These are phyloP conservation scores for Pseudocercospora musae DNA, from an alignment of 2,329 filamentous ascomycete species.

Conservation along the genomic window DNA sequence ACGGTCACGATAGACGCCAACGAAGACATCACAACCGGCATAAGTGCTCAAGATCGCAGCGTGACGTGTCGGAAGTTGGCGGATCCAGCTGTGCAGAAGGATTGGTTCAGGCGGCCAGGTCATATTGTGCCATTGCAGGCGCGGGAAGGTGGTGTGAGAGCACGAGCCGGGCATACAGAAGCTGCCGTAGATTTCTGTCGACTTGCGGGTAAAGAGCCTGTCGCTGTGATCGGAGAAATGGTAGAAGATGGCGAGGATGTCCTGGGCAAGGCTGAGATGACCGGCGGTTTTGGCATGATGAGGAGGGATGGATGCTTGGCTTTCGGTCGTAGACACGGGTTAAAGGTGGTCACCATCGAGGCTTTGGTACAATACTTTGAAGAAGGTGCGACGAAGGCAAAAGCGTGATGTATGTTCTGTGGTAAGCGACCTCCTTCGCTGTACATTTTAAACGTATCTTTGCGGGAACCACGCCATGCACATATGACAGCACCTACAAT, in stretches of 20 bases:
- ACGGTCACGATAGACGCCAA: constrained; percentile 82
- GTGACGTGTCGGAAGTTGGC: constrained; percentile 78
- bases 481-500: not conserved
- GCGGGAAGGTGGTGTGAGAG: constrained; percentile 73
- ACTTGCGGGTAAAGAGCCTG: constrained; percentile 72
- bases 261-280: constrained; percentile 62
- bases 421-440: not conserved
- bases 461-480: not conserved
- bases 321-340: constrained; percentile 83
- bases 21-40: constrained; percentile 76
- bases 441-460: constrained; percentile 2
- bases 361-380: constrained; percentile 79
- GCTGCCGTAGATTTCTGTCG: constrained; percentile 87
- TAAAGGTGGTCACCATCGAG: constrained; percentile 94
- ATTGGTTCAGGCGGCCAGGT: constrained; percentile 74
- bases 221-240: constrained; percentile 84
- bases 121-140: constrained; percentile 87
- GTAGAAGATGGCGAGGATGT: constrained; percentile 80
- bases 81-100: constrained; percentile 55
- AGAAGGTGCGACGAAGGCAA: constrained; percentile 22
- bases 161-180: constrained; percentile 84
- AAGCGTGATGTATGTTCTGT: constrained; percentile 8
- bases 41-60: constrained; percentile 82
- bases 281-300: constrained; percentile 78
- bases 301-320: constrained; percentile 79